Evolutionary conservation across 2,329 filamentous ascomycete genomes (phyloP).

Genomic region (Fusarium sp.): DNA sequence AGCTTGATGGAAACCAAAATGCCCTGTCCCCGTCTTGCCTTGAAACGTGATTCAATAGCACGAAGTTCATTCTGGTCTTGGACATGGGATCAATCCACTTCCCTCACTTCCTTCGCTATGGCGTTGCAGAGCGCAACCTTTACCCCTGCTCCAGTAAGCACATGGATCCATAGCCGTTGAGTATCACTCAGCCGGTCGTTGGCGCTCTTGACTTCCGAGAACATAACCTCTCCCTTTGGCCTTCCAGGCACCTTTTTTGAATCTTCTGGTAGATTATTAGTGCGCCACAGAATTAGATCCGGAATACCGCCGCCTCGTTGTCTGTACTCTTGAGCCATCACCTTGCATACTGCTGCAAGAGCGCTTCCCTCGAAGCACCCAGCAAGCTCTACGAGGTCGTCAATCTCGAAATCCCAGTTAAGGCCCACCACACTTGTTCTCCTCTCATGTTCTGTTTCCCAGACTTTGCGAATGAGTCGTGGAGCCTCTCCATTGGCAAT

Average conservation of each 20-base stretch:
- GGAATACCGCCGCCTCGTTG: slow-evolving; percentile 88
- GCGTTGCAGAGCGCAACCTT: slow-evolving; percentile 83
- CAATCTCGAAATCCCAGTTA: slow-evolving; percentile 86
- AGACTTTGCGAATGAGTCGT: slow-evolving; percentile 72
- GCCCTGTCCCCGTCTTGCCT: slow-evolving; percentile 2
- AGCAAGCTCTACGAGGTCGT: slow-evolving; percentile 83
- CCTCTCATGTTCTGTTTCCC: slow-evolving; percentile 72
- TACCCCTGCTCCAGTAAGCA: slow-evolving; percentile 85
- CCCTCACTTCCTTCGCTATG: slow-evolving; percentile 62
- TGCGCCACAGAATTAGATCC: slow-evolving; percentile 89
- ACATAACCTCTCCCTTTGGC: slow-evolving; percentile 72
- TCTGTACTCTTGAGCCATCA: slow-evolving; percentile 94
- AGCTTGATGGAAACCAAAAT: slow-evolving; percentile 11
- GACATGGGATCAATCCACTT: slow-evolving; percentile 48
- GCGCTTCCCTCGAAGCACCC: slow-evolving; percentile 82
- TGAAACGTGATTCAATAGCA: slow-evolving; percentile 24
- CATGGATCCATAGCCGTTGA: slow-evolving; percentile 96
- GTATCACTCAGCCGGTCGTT: slow-evolving; percentile 97
- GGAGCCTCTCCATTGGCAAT: slow-evolving; percentile 85
- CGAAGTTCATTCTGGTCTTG: slow-evolving; percentile 12
- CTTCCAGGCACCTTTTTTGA: slow-evolving; percentile 43
- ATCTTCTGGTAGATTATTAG: slow-evolving; percentile 41
- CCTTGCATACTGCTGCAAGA: slow-evolving; percentile 86
- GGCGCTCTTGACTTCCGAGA: slow-evolving; percentile 81
- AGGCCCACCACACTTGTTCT: slow-evolving; percentile 90